Base-by-base conservation (phyloP, 495 filamentous ascomycete species). In the Immersiella caudata region DNA sequence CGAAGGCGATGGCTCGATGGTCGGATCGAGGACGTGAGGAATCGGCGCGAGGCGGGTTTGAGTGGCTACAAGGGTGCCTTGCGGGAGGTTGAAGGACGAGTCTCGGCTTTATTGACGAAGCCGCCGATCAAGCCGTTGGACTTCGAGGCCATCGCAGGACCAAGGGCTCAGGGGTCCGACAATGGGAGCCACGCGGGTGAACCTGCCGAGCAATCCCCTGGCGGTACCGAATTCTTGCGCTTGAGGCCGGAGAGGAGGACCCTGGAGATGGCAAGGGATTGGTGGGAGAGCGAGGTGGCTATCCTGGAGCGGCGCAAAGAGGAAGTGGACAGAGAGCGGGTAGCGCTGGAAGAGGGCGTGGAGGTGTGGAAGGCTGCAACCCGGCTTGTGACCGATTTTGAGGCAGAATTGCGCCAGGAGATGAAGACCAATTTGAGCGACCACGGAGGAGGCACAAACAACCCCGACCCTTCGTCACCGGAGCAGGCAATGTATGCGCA, bases 311-410 rank as follows among this genome's bases (percentile, higher is more conserved):
- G 80, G 70, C 86, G 88, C 66, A 87, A 87, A 60, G 69, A 81
- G 24, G 80, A 84, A 50, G 88, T 92, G 7, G 83, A 91, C 68
- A 79, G 79, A 52, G 94, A 99, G 73, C 86, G 87, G 25, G 71
- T 80, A 7, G 95, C 94, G 0, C 76, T 97, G n/a, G 89, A 95
- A 56, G 91, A 95, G 71, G 95, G 95, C 7, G 90, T 86, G 5
- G 79, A 85, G 59, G 79, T 96, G 24, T 99, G 95, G 95, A 86
- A 90, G 67, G 84, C 88, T 50, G 87, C 89, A 1, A 74, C 92
- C 8, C 75, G 79, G 18, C 79, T 90, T 22, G 84, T 97, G 0
- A 80, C 80, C 8, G 81, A 83, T 7, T 94, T 96, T 71, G 94
- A 98, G 73, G 82, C 79, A 25, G 75, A 77, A 0, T 74, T 97